Base-by-base conservation (phyloP, 305 asterid species). In the Fraxinus baroniana region DNA sequence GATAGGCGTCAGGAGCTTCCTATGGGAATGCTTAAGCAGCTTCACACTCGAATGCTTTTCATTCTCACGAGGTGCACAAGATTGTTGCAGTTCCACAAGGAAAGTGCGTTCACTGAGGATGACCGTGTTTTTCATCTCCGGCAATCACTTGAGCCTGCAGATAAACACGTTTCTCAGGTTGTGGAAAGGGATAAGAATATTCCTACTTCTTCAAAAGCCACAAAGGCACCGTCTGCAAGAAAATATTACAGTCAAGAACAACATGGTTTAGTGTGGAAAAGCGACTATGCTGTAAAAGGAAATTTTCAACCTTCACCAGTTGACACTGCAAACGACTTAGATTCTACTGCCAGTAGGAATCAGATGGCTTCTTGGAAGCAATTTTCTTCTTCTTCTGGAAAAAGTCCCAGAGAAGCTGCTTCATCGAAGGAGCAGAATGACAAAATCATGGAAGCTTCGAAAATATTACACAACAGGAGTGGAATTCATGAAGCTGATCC, bases 1-100 rank as follows among this genome's bases (percentile, higher is more conserved):
- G 99, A 97, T 84, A 89, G 95, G 80, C 97, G 99, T 76, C 99
- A 97, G 87, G 98, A 97, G 86, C 97, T 97, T 84, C 98, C 97
- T n/a, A 87, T 90, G 94, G 99, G 99, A 78, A 87, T 83, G 83
- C 86, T 97, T 83, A 97, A 97, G 89, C 97, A 95, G 87, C 98
- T 97, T 84, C 99, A 97, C 79, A 97, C 99, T 37, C 91, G 98
- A 86, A 97, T 97, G 98, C 99, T 97, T 78, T 97, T 97, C 88
- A 97, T 95, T 83, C 99, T 97, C 86, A 97, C 99, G 24, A 91
- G 99, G 87, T 97, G 99, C 83, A 97, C 99, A 70, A 91, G 99
- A 77, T 88, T 97, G 88, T 85, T 97, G 86, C 99, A 97, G 87
- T 97, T 95, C 84, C 99, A 97, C 80, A 97, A 97, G 92, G 99